Percentiles rank a stretch among this genome's conserved stretches.
These are phyloP conservation scores for Thielaviopsis euricoi DNA, from an alignment of 2,329 filamentous ascomycete species.

Conservation along the genomic window DNA sequence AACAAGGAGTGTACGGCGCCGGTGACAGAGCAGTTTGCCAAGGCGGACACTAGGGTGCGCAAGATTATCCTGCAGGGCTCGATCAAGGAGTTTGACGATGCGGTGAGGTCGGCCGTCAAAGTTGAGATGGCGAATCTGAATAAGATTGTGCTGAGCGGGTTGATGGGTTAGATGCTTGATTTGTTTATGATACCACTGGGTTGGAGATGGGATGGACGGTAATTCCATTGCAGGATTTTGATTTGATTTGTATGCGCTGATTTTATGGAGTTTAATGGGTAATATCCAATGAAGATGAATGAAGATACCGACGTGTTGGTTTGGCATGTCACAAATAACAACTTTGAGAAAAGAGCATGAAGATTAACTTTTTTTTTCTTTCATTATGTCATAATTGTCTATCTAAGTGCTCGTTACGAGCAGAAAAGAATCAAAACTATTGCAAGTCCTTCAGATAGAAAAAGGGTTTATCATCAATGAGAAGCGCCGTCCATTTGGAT, in stretches of 20 bases:
- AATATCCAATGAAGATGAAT: too few species aligned
- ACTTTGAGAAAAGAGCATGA: too few species aligned
- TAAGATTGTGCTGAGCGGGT: constrained; percentile 73
- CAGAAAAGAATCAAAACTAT: background rate
- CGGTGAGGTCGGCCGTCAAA: constrained; percentile 58
- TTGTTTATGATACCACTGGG: background rate
- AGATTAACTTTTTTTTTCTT: background rate
- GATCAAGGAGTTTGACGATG: constrained; percentile 86
- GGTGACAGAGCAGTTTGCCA: constrained; percentile 73
- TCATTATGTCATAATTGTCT: too few species aligned
- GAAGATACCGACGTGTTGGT: too few species aligned
- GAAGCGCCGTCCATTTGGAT: constrained; percentile 10
- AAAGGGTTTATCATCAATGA: constrained; percentile 12
- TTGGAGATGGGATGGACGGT: too few species aligned
- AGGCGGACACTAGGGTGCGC: constrained; percentile 69
- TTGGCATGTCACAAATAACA: too few species aligned
- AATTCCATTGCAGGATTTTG: background rate
- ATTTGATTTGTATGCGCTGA: background rate
- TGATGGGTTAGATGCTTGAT: constrained; percentile 34
- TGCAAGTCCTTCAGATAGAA: constrained; percentile 10
- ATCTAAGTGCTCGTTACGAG: background rate
- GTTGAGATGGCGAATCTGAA: constrained; percentile 72
- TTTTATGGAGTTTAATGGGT: too few species aligned
- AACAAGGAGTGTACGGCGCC: constrained; percentile 53
- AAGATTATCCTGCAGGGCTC: constrained; percentile 81